Evolutionary conservation across 2,329 filamentous ascomycete species (phyloP), one percentile per base, ranked within the genome.

Genomic region (Hymenotorrendiella dingleyae): DNA sequence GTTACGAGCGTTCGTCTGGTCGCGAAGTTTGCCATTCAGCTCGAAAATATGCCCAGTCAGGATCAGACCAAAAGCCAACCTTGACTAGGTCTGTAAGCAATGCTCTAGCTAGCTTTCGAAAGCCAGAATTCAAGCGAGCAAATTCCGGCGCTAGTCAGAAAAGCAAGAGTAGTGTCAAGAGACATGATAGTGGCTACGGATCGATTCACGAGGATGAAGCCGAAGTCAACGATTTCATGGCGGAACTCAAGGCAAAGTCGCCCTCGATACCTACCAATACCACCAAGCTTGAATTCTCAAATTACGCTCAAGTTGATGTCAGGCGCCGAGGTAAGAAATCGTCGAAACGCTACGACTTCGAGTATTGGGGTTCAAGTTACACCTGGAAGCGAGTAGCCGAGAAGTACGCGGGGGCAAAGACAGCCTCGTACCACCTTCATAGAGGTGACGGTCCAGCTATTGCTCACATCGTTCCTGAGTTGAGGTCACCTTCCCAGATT

Each of bases 231-330:
- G 29, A 46, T 2, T 53, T 52, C 60, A 64, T 42, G 57, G 56
- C 26, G 53, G 48, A 49, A 9, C 65, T 40, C 50, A 60, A 38
- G 40, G 36, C 42, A 23, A 53, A 47, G 54, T 45, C 49, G 0
- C 24, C 43, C 12, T 42, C 42, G 12, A 45, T 55, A 33, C 78
- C 86, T 14, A 86, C 82, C 45, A 88, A 94, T 63, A 83, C 76
- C 26, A 85, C 91, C 62, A 86, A 89, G 65, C 76, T 98, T 24
- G 91, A 97, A 62, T 98, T 96, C 62, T 94, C 88, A 53, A 98
- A 97, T 68, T 98, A 98, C 62, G 91, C 91, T 2, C 88, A 93
- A 55, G 80, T 97, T 29, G 86, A 95, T 52, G 68, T 98, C 38
- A 80, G 77, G 53, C 79, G 86, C 30, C 73, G 78, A 19, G 84